Conservation (phyloP, 179 eudicot species). For the Sideroxylon spinosum region DNA sequence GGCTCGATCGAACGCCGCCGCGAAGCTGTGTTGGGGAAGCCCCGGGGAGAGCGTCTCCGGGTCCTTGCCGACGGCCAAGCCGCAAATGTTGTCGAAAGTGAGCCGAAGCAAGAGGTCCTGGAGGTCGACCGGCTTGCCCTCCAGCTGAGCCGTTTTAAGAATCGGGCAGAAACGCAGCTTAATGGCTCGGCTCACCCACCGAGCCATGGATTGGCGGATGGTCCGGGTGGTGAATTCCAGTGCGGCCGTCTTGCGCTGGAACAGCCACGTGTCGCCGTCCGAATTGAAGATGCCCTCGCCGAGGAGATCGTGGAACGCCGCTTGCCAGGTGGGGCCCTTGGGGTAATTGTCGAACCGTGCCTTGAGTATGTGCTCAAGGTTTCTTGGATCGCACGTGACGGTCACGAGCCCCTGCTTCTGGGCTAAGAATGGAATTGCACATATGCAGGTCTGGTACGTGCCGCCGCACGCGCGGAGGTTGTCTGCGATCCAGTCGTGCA, state of each 20-base stretch:
- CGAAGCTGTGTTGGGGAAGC: conserved; percentile 44
- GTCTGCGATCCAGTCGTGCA: conserved; percentile 74
- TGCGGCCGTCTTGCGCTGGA: conserved; percentile 68
- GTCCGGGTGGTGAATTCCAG: conserved; percentile 36
- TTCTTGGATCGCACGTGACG: conserved; percentile 65
- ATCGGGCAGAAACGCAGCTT: conserved; percentile 46
- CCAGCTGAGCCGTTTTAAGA: conserved; percentile 41
- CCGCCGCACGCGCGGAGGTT: conserved; percentile 59
- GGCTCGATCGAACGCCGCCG: conserved; percentile 54
- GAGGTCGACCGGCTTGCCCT: conserved; percentile 46
- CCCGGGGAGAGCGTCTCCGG: conserved; percentile 51
- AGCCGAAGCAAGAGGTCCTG: conserved; percentile 61
- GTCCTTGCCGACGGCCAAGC: conserved; percentile 58
- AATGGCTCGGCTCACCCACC: conserved; percentile 69
- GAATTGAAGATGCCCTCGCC: conserved; percentile 69
- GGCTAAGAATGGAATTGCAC: conserved; percentile 46
- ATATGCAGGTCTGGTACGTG: conserved; percentile 61
- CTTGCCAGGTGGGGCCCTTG: conserved; percentile 71
- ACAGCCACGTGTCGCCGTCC: conserved; percentile 71
- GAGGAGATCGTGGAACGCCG: conserved; percentile 57
- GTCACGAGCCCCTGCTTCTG: conserved; percentile 59
- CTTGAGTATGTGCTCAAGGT: conserved; percentile 63
- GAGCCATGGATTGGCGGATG: conserved; percentile 19
- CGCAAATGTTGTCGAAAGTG: conserved; percentile 66
- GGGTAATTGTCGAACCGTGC: conserved; percentile 61